phyloP scores from a whole-genome alignment of 2,329 filamentous ascomycete genomes.

The Penicillium sp. region DNA sequence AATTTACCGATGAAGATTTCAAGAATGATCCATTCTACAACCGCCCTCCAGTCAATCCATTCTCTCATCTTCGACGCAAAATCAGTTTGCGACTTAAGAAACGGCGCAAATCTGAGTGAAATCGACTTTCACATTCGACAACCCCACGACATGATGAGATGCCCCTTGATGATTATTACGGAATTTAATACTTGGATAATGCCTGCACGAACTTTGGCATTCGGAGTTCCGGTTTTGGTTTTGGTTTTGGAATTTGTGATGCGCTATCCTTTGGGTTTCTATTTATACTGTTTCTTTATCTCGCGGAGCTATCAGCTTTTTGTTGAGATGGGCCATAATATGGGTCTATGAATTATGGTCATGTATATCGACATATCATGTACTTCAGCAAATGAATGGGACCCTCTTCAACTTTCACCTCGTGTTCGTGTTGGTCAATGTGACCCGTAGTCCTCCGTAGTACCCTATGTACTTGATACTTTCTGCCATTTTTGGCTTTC shows the following conservation, averaged over 20 bases:
- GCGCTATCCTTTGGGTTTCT: not conserved
- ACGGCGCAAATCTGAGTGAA: conserved; percentile 19
- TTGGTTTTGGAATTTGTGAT: not conserved
- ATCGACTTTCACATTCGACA: not conserved
- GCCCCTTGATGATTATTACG: not conserved
- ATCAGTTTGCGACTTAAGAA: conserved; percentile 30
- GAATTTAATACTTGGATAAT: conserved; percentile 7
- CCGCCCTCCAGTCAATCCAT: conserved; percentile 29
- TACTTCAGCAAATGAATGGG: not conserved
- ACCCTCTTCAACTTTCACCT: not conserved
- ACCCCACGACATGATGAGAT: conserved; percentile 9
- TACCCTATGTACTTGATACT: too few relatives aligned
- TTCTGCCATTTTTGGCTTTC: too few relatives aligned
- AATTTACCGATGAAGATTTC: conserved; percentile 43
- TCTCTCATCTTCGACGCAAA: conserved; percentile 28
- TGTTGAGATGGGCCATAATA: not conserved
- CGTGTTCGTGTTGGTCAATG: not conserved
- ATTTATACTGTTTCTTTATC: not conserved
- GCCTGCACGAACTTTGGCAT: conserved; percentile 3
- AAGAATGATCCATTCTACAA: conserved; percentile 42
- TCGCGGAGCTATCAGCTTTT: not conserved
- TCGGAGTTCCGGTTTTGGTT: not conserved
- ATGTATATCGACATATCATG: not conserved
- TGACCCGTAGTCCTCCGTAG: not conserved
- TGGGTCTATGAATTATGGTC: not conserved